These are phyloP conservation scores for Colletotrichum euphorbiae DNA, from an alignment of 2,329 filamentous ascomycete genomes.

Conservation along the genomic window DNA sequence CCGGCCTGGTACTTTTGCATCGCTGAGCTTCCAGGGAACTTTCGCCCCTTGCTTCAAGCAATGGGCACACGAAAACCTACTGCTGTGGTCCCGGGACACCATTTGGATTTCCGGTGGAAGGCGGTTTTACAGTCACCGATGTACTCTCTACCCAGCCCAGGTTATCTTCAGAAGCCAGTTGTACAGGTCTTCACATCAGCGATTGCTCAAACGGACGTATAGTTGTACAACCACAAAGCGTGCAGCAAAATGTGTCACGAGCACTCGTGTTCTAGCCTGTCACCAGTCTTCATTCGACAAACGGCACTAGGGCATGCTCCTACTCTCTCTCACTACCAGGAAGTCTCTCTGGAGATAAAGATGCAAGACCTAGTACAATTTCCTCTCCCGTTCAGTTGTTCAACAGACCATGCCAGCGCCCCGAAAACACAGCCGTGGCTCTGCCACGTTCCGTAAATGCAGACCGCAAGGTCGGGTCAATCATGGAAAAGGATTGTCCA, in stretches of 20 bases:
- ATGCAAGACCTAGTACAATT: background rate
- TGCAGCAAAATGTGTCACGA: conserved; percentile 22
- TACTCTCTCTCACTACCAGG: background rate
- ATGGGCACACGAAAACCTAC: conserved; percentile 11
- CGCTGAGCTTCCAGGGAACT: background rate
- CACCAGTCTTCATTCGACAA: conserved; percentile 2
- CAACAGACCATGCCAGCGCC: conserved; percentile 11
- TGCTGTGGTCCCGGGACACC: background rate
- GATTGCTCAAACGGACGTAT: conserved; percentile 10
- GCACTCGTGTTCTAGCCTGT: conserved; percentile 28
- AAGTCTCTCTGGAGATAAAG: background rate
- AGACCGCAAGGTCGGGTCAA: conserved; percentile 13
- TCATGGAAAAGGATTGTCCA: background rate
- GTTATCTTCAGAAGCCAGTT: conserved; percentile 11
- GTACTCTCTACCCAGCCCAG: background rate
- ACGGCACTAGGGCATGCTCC: conserved; percentile 11
- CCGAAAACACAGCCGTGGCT: background rate
- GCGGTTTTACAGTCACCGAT: background rate
- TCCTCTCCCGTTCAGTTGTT: background rate
- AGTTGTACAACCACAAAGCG: background rate
- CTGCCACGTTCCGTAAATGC: conserved; percentile 22
- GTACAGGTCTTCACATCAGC: conserved; percentile 22
- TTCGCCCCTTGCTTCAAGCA: conserved; percentile 6
- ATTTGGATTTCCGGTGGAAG: background rate
- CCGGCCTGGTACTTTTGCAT: background rate